A percentile compares a stretch with the other conserved stretches of the same genome.
Evolutionary conservation across 1,284 basidiomycete species (phyloP).

Genomic region (Athelia sp.): DNA sequence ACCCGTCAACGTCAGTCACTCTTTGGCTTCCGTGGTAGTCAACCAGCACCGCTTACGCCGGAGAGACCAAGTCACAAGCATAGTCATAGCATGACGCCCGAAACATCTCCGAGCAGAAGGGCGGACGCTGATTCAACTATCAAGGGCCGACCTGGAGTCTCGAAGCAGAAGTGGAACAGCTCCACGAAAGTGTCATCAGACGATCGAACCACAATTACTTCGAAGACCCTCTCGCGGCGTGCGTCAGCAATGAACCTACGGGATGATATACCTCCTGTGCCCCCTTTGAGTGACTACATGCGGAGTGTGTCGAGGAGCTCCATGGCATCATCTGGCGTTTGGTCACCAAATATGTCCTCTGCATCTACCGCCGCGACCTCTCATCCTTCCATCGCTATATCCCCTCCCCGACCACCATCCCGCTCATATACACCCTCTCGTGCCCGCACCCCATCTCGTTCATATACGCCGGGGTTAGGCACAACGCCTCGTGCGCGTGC

Average conservation of each 20-base stretch:
- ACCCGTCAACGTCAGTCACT: conserved; percentile 53
- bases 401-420: conserved; percentile 36
- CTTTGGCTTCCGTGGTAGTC: conserved; percentile 41
- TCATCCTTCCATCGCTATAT: conserved; percentile 35
- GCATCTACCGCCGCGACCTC: conserved; percentile 66
- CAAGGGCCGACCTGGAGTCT: conserved; percentile 30
- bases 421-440: conserved; percentile 16
- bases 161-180: conserved; percentile 67
- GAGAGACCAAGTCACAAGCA: conserved; percentile 62
- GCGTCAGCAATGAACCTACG: conserved; percentile 37
- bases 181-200: conserved; percentile 66
- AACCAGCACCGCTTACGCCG: conserved; percentile 43
- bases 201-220: conserved; percentile 39
- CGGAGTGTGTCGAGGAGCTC: conserved; percentile 69
- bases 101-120: conserved; percentile 44
- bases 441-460: conserved; percentile 24
- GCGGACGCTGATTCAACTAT: conserved; percentile 35
- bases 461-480: conserved; percentile 30
- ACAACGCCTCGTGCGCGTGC: conserved; percentile 58
- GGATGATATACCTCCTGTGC: conserved; percentile 43
- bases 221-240: conserved; percentile 47
- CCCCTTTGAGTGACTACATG: conserved; percentile 38
- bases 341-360: conserved; percentile 72
- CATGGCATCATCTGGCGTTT: conserved; percentile 72
- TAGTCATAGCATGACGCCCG: conserved; percentile 64